phyloP scores from a whole-genome alignment of 257 asterid species.

The Solanum lignicaule region DNA sequence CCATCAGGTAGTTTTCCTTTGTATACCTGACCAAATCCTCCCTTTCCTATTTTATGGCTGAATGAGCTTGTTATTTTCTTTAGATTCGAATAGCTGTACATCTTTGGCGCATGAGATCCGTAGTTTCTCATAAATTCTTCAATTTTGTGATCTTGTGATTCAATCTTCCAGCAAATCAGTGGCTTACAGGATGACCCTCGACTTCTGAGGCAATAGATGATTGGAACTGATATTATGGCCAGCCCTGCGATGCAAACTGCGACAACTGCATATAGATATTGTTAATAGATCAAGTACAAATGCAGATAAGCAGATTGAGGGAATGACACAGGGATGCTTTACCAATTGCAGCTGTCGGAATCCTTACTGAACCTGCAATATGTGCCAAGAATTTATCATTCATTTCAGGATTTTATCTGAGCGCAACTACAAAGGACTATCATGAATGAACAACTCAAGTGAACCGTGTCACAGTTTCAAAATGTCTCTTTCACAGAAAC shows the following conservation, averaged over 20 bases:
- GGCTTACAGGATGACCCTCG: not conserved
- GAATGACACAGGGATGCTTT: not conserved
- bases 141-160: constrained; percentile 5
- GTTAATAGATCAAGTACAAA: not conserved
- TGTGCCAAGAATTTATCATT: not conserved
- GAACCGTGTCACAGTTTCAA: not conserved
- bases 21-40: constrained; percentile 50
- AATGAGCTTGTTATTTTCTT: constrained; percentile 39
- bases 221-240: not conserved
- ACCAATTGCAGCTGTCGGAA: not conserved
- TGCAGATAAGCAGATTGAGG: not conserved
- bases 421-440: not conserved
- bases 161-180: not conserved
- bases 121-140: constrained; percentile 27
- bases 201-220: constrained; percentile 8
- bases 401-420: not conserved
- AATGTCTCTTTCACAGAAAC: not conserved
- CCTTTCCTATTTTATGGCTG: constrained; percentile 34
- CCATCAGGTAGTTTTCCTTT: constrained; percentile 42
- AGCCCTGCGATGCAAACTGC: not conserved
- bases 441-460: not conserved
- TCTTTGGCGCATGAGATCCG: constrained; percentile 41
- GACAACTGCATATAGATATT: constrained; percentile 17
- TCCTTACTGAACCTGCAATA: not conserved
- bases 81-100: constrained; percentile 29